A percentile compares a stretch with the other conserved stretches of the same genome.
These are phyloP conservation scores for Fusarium armeniacum DNA, from an alignment of 2,329 filamentous ascomycete genomes.

Conservation along the genomic window DNA sequence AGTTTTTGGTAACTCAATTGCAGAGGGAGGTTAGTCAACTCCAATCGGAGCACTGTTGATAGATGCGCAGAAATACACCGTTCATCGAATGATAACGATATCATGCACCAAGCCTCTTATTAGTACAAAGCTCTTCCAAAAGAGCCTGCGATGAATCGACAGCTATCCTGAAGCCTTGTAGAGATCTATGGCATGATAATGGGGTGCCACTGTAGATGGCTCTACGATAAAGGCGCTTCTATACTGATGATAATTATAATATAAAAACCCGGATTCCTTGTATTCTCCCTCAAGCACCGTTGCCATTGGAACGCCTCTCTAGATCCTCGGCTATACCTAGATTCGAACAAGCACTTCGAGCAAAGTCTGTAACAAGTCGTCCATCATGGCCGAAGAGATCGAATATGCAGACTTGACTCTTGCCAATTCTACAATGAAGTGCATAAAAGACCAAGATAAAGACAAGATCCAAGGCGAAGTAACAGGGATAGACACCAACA, in stretches of 20 bases:
- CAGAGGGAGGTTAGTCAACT: neutral
- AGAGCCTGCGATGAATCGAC: neutral
- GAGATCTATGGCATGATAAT: neutral
- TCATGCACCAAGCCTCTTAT: neutral
- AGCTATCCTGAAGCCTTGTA: neutral
- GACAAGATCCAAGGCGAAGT: neutral
- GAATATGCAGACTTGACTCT: neutral
- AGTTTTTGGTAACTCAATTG: neutral
- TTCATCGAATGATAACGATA: neutral
- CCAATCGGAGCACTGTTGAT: neutral
- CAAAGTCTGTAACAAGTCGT: rapidly evolving
- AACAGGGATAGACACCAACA: neutral
- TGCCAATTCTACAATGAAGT: neutral
- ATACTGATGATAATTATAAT: neutral
- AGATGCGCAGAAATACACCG: neutral
- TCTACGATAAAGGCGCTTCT: neutral
- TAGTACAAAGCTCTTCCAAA: neutral
- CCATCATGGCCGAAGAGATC: neutral
- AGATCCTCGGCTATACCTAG: too few relatives aligned
- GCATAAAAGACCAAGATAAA: neutral
- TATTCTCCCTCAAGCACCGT: neutral
- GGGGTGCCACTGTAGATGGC: neutral
- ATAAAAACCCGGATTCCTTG: neutral
- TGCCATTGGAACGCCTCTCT: neutral
- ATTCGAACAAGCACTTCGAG: neutral